phyloP scores from a whole-genome alignment of 1,284 basidiomycete genomes.

The Fomitopsis pinicola region DNA sequence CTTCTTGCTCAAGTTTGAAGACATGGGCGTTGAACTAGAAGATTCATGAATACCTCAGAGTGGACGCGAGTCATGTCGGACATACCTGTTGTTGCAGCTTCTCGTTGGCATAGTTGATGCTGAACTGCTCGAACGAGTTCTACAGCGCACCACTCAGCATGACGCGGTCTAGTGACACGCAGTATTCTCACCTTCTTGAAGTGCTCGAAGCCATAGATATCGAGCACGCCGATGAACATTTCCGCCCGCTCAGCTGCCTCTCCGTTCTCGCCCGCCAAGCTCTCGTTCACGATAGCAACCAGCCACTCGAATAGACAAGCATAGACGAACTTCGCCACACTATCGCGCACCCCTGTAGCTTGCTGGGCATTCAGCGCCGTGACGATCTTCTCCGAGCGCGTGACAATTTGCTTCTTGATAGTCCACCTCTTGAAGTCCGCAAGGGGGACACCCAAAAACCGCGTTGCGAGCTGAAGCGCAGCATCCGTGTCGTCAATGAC shows the following conservation, averaged over 20 bases:
- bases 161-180: constrained; percentile 8
- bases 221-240: constrained; percentile 98
- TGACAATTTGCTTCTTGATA: constrained; percentile 95
- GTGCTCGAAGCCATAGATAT: constrained; percentile 96
- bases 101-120: constrained; percentile 99
- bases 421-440: constrained; percentile 99
- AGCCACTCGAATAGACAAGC: constrained; percentile 99
- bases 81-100: constrained; percentile 91
- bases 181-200: constrained; percentile 75
- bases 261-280: constrained; percentile 86
- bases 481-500: constrained; percentile 84
- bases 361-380: constrained; percentile 84
- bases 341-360: constrained; percentile 94
- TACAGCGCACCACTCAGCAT: constrained; percentile 23
- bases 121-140: constrained; percentile 99
- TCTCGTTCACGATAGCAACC: constrained; percentile 95
- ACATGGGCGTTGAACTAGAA: constrained; percentile 94
- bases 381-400: constrained; percentile 94
- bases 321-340: constrained; percentile 98
- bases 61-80: neutral
- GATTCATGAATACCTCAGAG: constrained; percentile 5
- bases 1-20: constrained; percentile 99
- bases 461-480: constrained; percentile 77
- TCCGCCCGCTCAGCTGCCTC: constrained; percentile 83
- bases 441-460: constrained; percentile 86